Percentiles rank a stretch among this genome's conserved stretches.
Conservation (phyloP, 441 rosid genomes). For the Populus hybrid region DNA sequence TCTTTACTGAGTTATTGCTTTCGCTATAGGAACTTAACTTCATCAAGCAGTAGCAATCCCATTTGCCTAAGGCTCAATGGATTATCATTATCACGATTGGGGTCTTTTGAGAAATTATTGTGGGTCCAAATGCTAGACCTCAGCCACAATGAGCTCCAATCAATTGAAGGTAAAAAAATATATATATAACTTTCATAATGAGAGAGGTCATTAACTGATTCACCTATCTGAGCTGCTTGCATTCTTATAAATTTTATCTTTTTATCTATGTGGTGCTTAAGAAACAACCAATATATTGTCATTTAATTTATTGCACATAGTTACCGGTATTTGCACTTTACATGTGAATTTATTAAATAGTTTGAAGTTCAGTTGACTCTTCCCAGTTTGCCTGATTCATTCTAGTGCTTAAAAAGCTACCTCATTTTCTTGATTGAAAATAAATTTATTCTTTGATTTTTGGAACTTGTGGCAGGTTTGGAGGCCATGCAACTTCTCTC, state of each 20-base stretch:
- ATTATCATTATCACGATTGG: constrained; percentile 58
- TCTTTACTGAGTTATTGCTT: constrained; percentile 49
- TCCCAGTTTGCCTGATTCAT: neutral
- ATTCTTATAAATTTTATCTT: neutral
- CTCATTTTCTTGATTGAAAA: neutral
- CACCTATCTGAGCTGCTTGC: neutral
- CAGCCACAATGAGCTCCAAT: constrained; percentile 73
- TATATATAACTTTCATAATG: neutral
- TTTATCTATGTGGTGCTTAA: neutral
- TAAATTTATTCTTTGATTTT: neutral
- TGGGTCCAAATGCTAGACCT: constrained; percentile 94
- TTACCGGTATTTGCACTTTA: too few species aligned
- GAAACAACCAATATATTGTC: neutral
- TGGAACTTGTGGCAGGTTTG: constrained; percentile 48
- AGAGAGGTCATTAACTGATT: neutral
- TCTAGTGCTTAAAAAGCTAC: neutral
- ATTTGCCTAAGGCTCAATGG: constrained; percentile 62
- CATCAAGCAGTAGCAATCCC: constrained; percentile 21
- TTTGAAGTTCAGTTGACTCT: neutral
- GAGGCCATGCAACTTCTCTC: constrained; percentile 82
- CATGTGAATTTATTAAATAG: too few species aligned
- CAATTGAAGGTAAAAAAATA: constrained; percentile 60
- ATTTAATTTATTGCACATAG: too few species aligned
- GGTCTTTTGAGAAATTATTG: constrained; percentile 58
- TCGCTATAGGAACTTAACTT: constrained; percentile 30